Evolutionary conservation across 176 grass and related monocot genomes (phyloP).

Genomic region (Cymbopogon citratus): DNA sequence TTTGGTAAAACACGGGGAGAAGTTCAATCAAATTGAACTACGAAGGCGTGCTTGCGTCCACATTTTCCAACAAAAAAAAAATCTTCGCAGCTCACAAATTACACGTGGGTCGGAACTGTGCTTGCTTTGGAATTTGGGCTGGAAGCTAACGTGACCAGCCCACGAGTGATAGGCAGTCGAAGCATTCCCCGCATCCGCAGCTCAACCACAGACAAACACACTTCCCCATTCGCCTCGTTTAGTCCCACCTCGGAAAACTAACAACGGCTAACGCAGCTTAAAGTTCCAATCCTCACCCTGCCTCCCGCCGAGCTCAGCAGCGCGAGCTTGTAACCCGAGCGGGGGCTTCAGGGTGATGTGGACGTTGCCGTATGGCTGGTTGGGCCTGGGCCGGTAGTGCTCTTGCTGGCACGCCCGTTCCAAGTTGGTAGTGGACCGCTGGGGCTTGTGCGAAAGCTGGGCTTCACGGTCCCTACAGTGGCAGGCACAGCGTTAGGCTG

Average conservation of each 20-base stretch:
- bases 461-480: background rate
- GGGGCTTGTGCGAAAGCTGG: too few relatives aligned
- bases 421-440: background rate
- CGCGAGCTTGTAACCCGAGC: conserved; percentile 26
- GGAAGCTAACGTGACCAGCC: background rate
- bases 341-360: conserved; percentile 1
- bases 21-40: too few relatives aligned
- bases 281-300: fast-evolving
- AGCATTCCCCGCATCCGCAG: too few relatives aligned
- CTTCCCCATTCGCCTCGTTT: background rate
- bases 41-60: too few relatives aligned
- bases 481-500: conserved; percentile 31
- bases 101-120: background rate
- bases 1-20: too few relatives aligned
- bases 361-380: background rate
- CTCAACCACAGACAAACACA: too few relatives aligned
- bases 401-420: conserved; percentile 14
- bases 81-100: too few relatives aligned
- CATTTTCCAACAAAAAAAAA: background rate
- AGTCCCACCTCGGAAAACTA: conserved; percentile 7
- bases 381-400: background rate
- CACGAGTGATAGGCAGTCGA: background rate
- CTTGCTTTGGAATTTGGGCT: background rate
- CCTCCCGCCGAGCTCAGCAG: background rate
- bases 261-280: fast-evolving